Base-by-base conservation (phyloP, 1,139 yeast species). In the Suhomyces choctaworum region DNA sequence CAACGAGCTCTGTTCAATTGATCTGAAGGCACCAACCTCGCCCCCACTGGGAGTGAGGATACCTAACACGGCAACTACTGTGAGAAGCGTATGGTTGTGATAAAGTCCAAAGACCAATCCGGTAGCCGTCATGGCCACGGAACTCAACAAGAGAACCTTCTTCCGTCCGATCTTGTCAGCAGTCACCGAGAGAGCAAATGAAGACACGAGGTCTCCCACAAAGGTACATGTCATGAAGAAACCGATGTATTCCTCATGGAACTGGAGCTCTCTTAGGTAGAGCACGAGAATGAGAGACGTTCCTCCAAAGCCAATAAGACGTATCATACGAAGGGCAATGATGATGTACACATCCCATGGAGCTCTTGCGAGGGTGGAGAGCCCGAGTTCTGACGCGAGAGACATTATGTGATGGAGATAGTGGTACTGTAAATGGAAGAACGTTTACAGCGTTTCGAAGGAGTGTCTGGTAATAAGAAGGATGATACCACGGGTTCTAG, bases 11-110 rank as follows among this genome's bases (percentile, higher is more conserved):
- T 66, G 72, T 42, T 69, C 75, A 15, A 67, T 56, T 3, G 71
- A 60, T 36, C 73, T 52, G 44, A 66, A 68, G 0, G 72, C 67
- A 0, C 73, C 73, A 11, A 67, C 73, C 41, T 69, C 75, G 2
- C 67, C 70, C 1, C 74, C 74, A 19, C 64, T 58, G 4, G 72
- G 70, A 1, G 73, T 66, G 24, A 68, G 50, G 11, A 66, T 60
- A 2, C 75, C 74, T 7, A 63, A 20, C 7, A 61, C 44, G 0
- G 66, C 63, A 15, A 55, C 48, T 1, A 45, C 31, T 15, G 60
- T 50, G 29, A 69, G 46, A 3, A 62, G 16, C 9, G 41, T 40
- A 17, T 48, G 54, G 37, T 55, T 54, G 21, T 52, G 51, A 4
- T 54, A 37, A 5, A 50, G 15, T 2, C 49, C 46, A 41, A 66